Base-by-base conservation (phyloP, 768 basidiomycete species). In the Calocera cornea region DNA sequence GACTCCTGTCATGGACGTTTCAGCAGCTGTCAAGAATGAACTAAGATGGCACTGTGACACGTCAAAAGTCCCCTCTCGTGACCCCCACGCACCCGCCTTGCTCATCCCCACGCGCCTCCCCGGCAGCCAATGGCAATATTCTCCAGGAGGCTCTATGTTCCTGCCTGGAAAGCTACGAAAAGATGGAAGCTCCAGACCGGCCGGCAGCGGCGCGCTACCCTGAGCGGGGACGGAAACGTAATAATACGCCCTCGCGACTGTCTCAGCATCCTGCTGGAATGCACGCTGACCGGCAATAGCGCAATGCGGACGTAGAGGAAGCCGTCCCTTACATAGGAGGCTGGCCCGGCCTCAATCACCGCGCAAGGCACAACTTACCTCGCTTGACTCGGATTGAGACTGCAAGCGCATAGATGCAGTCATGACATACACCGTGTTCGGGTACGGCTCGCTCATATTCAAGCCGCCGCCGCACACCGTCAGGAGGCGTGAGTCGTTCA, bases 371-470 rank as follows among this genome's bases (percentile, higher is more conserved):
- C n/a, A n/a, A n/a, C n/a, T n/a, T n/a, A n/a, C n/a, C n/a, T n/a
- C n/a, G n/a, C n/a, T n/a, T n/a, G n/a, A n/a, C n/a, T n/a, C n/a
- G n/a, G n/a, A 47, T 47, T 47, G 19, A 19, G 11, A 27, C 11
- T 29, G 54, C 31, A 60, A 27, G 27, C 10, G n/a, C 11, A 33
- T 33, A 60, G 10, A 60, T 60, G 54, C 54, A 60, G 27, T 33
- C 31, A 60, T 60, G 71, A 71, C 70, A 10, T 93, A 87, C 74
- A 80, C 90, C 65, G 89, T 95, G 14, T 97, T 95, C 71, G 92
- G 92, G 34, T 97, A 97, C 71, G 93, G 93, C 12, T 93, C 91
- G 5, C 81, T 97, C 41, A 94, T 95, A 67, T 95, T 89, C 83
- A 95, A 92, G 92, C 90, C 90, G 34, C 90, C 90, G 16, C 91